phyloP scores from a whole-genome alignment of 148 eudicot species.

The Spergularia bocconei region DNA sequence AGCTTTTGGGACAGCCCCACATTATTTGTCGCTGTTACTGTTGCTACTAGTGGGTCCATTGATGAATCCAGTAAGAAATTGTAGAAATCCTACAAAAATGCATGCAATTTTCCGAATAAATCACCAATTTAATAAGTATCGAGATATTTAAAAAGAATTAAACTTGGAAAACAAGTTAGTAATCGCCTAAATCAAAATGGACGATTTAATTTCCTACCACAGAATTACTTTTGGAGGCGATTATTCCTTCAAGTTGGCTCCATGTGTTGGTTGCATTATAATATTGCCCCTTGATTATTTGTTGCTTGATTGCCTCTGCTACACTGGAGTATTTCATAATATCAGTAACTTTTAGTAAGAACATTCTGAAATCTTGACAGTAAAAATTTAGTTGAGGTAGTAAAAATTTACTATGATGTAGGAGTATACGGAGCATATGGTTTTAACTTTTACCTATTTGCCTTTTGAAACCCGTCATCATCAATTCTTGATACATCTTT shows the following conservation, averaged over 20 bases:
- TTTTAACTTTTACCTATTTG: constrained; percentile 44
- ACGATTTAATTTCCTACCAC: constrained; percentile 39
- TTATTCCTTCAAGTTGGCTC: constrained; percentile 51
- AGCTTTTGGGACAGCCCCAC: constrained; percentile 25
- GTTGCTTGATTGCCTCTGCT: constrained; percentile 56
- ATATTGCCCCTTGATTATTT: constrained; percentile 45
- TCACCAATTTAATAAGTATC: too few species aligned
- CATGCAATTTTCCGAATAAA: too few species aligned
- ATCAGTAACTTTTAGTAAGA: too few species aligned
- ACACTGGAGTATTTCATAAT: constrained; percentile 33
- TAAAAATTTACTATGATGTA: too few species aligned
- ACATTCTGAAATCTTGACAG: too few species aligned
- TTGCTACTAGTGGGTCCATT: constrained; percentile 48
- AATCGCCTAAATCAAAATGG: not conserved
- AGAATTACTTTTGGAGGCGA: constrained; percentile 35
- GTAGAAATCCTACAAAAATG: constrained; percentile 65
- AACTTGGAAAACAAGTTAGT: not conserved
- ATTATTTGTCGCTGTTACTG: constrained; percentile 21
- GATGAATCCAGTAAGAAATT: constrained; percentile 63
- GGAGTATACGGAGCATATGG: not conserved
- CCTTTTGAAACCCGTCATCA: constrained; percentile 42
- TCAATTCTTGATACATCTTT: constrained; percentile 82
- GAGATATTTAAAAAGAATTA: too few species aligned
- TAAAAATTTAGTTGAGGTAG: too few species aligned
- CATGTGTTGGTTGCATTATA: constrained; percentile 60